phyloP scores from a whole-genome alignment of 805 yeast species.

The Citeromyces nyonsensis region DNA sequence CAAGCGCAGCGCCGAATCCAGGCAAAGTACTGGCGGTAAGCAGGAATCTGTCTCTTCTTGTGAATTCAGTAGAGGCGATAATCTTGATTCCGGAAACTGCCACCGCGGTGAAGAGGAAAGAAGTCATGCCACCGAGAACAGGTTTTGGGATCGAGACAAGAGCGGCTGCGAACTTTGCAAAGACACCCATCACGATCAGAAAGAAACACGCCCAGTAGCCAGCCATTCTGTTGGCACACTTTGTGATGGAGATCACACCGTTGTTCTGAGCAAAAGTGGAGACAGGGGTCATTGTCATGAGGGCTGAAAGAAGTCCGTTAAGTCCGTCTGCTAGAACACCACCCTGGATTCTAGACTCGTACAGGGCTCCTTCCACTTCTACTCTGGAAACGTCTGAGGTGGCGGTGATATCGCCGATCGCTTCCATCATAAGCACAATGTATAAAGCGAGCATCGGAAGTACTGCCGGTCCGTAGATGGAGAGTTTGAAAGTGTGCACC shows the following conservation, averaged over 20 bases:
- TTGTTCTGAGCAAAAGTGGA: conserved; percentile 91
- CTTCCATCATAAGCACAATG: conserved; percentile 77
- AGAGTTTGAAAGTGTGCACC: conserved; percentile 71
- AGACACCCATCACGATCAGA: conserved; percentile 73
- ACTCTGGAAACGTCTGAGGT: conserved; percentile 82
- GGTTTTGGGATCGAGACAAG: conserved; percentile 68
- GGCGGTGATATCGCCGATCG: conserved; percentile 91
- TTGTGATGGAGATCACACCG: conserved; percentile 86
- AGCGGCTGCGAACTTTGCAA: conserved; percentile 83
- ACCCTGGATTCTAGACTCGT: conserved; percentile 83
- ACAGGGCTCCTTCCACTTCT: conserved; percentile 68
- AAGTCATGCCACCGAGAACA: conserved; percentile 77
- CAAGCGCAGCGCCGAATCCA: conserved; percentile 34
- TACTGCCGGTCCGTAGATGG: conserved; percentile 74
- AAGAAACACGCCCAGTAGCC: conserved; percentile 44
- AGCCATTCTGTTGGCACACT: conserved; percentile 73
- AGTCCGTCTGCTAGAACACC: conserved; percentile 85
- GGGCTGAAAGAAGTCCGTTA: conserved; percentile 62
- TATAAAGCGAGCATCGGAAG: conserved; percentile 77
- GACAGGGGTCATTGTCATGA: conserved; percentile 79
- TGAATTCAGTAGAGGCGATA: conserved; percentile 34
- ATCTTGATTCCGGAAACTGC: conserved; percentile 44
- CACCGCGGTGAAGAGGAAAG: conserved; percentile 39
- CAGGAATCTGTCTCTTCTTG: conserved; percentile 41
- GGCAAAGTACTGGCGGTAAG: conserved; percentile 34